Evolutionary conservation across 164 flowering plant species (phyloP).

Genomic region (Berberis vulgaris): DNA sequence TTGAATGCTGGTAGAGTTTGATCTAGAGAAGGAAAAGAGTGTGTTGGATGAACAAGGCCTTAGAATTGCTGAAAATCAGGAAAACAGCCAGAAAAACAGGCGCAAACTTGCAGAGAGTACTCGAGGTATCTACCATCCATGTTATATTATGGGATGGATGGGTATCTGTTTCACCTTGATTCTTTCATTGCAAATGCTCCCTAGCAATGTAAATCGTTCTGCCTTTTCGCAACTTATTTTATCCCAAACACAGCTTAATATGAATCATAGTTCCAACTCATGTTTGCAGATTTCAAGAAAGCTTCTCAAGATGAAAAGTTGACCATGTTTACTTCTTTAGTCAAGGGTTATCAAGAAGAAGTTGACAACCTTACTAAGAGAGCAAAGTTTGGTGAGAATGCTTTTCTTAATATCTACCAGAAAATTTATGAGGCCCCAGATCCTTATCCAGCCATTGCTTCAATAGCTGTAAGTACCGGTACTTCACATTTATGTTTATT

Average conservation of each 20-base stretch:
- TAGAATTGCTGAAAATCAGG: conserved; percentile 94
- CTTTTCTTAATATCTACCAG: conserved; percentile 94
- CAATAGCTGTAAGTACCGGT: conserved; percentile 62
- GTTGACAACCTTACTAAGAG: conserved; percentile 97
- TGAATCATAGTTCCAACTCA: neutral
- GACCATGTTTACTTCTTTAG: conserved; percentile 73
- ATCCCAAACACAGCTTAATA: too few relatives aligned
- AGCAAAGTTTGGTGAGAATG: conserved; percentile 98
- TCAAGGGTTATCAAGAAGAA: conserved; percentile 96
- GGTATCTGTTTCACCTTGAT: neutral
- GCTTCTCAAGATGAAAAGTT: conserved; percentile 89
- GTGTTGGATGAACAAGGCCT: conserved; percentile 94
- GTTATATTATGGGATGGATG: neutral
- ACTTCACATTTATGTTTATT: neutral
- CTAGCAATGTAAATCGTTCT: too few relatives aligned
- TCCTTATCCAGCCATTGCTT: conserved; percentile 93
- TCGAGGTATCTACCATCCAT: conserved; percentile 43
- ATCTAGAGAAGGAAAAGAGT: conserved; percentile 87
- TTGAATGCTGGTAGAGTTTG: conserved; percentile 51
- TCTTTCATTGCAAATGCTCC: too few relatives aligned
- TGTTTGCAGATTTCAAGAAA: conserved; percentile 77
- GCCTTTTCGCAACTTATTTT: neutral
- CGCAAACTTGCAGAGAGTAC: conserved; percentile 98
- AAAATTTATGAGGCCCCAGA: conserved; percentile 99
- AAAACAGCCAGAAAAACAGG: conserved; percentile 91